A percentile compares a stretch with the other conserved stretches of the same genome.
Conservation (phyloP, 441 rosid species). For the Populus tomentosa region DNA sequence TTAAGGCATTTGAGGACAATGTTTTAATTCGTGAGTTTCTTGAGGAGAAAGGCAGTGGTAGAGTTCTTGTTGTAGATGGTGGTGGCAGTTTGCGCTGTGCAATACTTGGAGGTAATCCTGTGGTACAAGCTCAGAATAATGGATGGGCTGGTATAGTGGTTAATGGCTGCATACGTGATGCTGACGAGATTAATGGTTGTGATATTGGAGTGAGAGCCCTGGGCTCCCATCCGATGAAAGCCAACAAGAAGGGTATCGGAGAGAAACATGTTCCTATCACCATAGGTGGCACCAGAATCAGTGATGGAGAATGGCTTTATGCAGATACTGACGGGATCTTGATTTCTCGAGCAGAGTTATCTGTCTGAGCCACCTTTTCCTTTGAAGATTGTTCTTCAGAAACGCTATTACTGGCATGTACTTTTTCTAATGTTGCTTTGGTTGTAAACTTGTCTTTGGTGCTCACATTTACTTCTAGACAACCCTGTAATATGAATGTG, state of each 20-base stretch:
- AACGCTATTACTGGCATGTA: background rate
- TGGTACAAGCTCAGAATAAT: slow-evolving; percentile 90
- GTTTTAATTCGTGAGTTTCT: slow-evolving; percentile 84
- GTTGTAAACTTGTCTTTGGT: background rate
- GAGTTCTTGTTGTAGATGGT: slow-evolving; percentile 95
- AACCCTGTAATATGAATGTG: background rate
- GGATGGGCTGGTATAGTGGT: slow-evolving; percentile 98
- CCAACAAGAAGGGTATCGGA: slow-evolving; percentile 85
- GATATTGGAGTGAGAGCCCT: slow-evolving; percentile 93
- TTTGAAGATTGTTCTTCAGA: background rate
- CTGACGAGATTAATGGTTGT: slow-evolving; percentile 93
- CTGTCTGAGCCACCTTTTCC: slow-evolving; percentile 32
- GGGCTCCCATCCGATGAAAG: slow-evolving; percentile 90
- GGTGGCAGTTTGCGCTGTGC: slow-evolving; percentile 92
- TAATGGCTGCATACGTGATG: slow-evolving; percentile 87
- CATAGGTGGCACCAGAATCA: slow-evolving; percentile 73
- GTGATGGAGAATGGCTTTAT: slow-evolving; percentile 86
- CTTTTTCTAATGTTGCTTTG: background rate
- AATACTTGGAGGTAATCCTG: slow-evolving; percentile 87
- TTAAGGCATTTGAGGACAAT: slow-evolving; percentile 93
- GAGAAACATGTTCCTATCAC: slow-evolving; percentile 72
- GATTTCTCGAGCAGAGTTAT: slow-evolving; percentile 55
- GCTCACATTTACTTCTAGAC: background rate
- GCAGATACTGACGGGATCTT: slow-evolving; percentile 94
- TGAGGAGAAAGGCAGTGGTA: slow-evolving; percentile 88